A percentile compares a stretch with the other conserved stretches of the same genome.
phyloP scores from a whole-genome alignment of 805 yeast genomes.

The Metschnikowia orientalis region DNA sequence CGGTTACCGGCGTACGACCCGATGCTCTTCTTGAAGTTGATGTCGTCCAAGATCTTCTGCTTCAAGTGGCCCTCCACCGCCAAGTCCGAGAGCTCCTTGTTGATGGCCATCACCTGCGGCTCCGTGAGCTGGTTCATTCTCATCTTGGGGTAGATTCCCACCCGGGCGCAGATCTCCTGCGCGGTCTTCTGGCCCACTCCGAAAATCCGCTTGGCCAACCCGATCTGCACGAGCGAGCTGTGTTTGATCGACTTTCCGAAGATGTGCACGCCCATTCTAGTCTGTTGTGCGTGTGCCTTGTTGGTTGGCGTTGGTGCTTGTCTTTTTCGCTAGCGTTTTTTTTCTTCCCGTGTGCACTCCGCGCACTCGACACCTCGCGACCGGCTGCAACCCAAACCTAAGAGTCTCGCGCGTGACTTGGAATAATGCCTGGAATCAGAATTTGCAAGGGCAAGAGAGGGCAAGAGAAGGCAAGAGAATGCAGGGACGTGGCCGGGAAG shows the following conservation, averaged over 20 bases:
- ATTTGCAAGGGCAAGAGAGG: too few relatives aligned
- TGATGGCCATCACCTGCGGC: conserved; percentile 77
- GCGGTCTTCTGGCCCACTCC: conserved; percentile 83
- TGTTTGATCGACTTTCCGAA: conserved; percentile 43
- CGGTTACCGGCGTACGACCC: conserved; percentile 87
- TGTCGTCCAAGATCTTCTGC: conserved; percentile 72
- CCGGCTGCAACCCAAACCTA: too few relatives aligned
- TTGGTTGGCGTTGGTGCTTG: too few relatives aligned
- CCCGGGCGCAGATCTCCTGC: conserved; percentile 71
- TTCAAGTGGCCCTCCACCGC: conserved; percentile 77
- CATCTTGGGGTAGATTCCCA: conserved; percentile 91
- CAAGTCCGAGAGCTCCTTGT: conserved; percentile 81
- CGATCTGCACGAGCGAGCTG: conserved; percentile 44
- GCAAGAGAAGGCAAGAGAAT: neutral
- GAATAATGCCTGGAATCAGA: too few relatives aligned
- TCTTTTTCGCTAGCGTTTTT: too few relatives aligned
- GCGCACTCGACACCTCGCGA: too few relatives aligned
- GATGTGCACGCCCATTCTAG: conserved; percentile 40
- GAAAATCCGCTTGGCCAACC: conserved; percentile 74
- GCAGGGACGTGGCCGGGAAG: neutral
- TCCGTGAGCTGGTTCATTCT: conserved; percentile 90
- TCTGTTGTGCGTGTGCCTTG: neutral
- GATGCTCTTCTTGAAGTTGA: conserved; percentile 69
- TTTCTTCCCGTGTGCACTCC: conserved; percentile 1
- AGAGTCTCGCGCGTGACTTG: too few relatives aligned